Percentiles rank a stretch among this genome's conserved stretches.
phyloP scores from a whole-genome alignment of 2,329 filamentous ascomycete species.

The Emericellopsis cladophorae region DNA sequence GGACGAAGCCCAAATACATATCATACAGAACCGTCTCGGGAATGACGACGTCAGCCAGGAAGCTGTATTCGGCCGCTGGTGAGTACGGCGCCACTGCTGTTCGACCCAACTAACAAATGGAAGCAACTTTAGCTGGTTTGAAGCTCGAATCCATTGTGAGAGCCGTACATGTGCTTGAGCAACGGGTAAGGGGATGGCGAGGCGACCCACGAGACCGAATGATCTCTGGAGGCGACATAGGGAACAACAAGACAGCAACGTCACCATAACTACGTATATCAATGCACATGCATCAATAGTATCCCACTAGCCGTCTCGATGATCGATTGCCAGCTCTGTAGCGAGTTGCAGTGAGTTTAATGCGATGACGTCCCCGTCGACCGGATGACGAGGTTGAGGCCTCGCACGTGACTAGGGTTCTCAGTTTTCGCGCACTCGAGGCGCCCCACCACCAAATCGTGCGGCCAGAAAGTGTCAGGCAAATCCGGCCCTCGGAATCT shows the following conservation, averaged over 20 bases:
- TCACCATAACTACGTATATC: no score
- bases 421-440: slow-evolving; percentile 11
- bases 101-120: slow-evolving; percentile 1
- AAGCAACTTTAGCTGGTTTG: slow-evolving; percentile 18
- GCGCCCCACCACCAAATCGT: slow-evolving; percentile 30
- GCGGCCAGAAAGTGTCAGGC: slow-evolving; percentile 12
- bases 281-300: no score
- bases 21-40: slow-evolving; percentile 16
- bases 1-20: neutral
- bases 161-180: slow-evolving; percentile 25
- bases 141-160: slow-evolving; percentile 18
- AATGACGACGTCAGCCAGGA: slow-evolving; percentile 14
- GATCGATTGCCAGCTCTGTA: no score
- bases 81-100: neutral
- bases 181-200: slow-evolving; percentile 10
- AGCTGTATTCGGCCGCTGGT: slow-evolving; percentile 19
- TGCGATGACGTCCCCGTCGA: no score
- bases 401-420: slow-evolving; percentile 20
- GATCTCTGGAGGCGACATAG: no score
- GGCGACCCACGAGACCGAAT: neutral
- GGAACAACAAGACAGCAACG: no score
- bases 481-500: slow-evolving; percentile 11
- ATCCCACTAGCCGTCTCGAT: no score
- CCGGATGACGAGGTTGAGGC: neutral
- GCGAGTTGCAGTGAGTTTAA: no score